These are phyloP conservation scores for Panus rudis DNA, from an alignment of 768 basidiomycete genomes.

Conservation along the genomic window DNA sequence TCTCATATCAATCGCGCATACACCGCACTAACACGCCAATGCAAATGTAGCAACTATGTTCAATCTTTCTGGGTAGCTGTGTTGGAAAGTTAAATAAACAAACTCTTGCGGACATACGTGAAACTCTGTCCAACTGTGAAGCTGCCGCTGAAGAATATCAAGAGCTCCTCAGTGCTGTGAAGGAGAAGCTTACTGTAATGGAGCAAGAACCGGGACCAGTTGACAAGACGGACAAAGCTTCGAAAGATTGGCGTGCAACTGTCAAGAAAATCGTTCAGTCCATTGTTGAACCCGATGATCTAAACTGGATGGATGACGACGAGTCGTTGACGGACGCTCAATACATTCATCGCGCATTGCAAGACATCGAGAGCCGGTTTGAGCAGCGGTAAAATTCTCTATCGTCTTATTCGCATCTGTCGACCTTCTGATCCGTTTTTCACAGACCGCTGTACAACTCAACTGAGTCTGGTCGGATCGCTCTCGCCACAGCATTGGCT, in stretches of 20 bases:
- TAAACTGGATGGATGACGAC: conserved; percentile 55
- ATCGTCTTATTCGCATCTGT: not conserved
- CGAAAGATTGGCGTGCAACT: conserved; percentile 5
- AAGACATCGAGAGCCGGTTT: conserved; percentile 38
- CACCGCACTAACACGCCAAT: too few relatives aligned
- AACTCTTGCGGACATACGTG: conserved; percentile 17
- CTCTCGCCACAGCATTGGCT: conserved; percentile 21
- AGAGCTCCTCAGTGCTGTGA: conserved; percentile 1
- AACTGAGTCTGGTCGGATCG: conserved; percentile 25
- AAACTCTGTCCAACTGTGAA: not conserved
- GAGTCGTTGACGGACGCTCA: conserved; percentile 31
- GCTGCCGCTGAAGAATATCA: conserved; percentile 3
- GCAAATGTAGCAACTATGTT: conserved; percentile 15
- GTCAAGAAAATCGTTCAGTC: conserved; percentile 18
- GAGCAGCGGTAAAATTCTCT: conserved; percentile 4
- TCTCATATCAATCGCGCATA: too few relatives aligned
- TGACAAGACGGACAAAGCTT: not conserved
- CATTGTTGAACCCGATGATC: conserved; percentile 38
- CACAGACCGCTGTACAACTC: conserved; percentile 31
- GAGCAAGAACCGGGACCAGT: not conserved
- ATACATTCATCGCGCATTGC: conserved; percentile 37
- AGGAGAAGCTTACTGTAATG: not conserved
- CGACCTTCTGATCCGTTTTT: not conserved
- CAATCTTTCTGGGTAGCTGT: conserved; percentile 25
- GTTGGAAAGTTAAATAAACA: conserved; percentile 23